Evolutionary conservation across 1,284 basidiomycete species (phyloP).

Genomic region (Ustilago lituana): DNA sequence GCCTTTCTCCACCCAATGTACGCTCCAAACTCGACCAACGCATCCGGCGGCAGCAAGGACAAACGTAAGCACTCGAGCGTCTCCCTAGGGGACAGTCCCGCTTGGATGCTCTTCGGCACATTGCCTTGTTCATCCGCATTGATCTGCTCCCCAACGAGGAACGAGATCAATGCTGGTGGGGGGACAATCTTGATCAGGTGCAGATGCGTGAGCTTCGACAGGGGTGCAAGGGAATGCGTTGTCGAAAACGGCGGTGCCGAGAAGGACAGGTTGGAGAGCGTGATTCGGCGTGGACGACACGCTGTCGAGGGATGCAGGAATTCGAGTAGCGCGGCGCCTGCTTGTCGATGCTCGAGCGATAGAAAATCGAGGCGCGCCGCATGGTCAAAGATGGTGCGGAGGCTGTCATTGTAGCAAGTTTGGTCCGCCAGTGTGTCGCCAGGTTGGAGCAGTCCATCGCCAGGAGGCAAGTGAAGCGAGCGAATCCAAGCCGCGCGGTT

Average conservation of each 20-base stretch:
- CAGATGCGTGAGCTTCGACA: constrained; percentile 30
- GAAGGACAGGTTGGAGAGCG: constrained; percentile 37
- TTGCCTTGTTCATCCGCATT: constrained; percentile 30
- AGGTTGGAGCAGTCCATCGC: constrained; percentile 34
- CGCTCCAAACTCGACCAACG: constrained; percentile 30
- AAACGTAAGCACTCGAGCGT: constrained; percentile 31
- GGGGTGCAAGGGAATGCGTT: constrained; percentile 19
- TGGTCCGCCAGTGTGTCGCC: constrained; percentile 39
- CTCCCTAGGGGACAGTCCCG: constrained; percentile 17
- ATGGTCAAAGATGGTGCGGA: constrained; percentile 31
- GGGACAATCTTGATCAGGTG: constrained; percentile 43
- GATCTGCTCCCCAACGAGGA: constrained; percentile 28
- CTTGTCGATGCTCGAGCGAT: constrained; percentile 31
- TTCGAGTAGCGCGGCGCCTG: constrained; percentile 28
- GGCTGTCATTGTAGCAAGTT: constrained; percentile 23
- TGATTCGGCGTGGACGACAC: constrained; percentile 32
- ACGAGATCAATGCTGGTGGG: constrained; percentile 38
- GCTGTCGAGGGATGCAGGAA: constrained; percentile 22
- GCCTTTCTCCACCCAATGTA: constrained; percentile 36
- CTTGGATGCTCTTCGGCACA: constrained; percentile 17
- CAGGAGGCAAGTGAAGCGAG: constrained; percentile 27
- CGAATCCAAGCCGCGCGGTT: constrained; percentile 7
- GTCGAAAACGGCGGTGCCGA: constrained; percentile 39
- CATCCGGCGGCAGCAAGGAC: constrained; percentile 38
- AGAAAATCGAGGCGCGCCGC: constrained; percentile 24